Percentiles rank a stretch among this genome's conserved stretches.
Conservation (phyloP, 2,329 filamentous ascomycete species). For the Madurella fahalii region DNA sequence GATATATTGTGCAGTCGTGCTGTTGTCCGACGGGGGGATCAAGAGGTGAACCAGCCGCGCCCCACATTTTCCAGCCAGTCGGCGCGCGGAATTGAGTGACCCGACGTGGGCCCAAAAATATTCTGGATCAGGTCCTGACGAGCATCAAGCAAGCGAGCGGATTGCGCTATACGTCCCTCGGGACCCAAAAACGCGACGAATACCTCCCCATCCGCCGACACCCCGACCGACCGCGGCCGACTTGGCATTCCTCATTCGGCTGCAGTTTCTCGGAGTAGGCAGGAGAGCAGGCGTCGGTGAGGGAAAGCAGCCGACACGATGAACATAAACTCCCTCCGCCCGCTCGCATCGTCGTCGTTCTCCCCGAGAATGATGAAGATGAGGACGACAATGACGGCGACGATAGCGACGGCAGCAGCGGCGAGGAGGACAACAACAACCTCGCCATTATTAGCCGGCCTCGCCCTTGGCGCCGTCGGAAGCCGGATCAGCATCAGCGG, state of each 20-base stretch:
- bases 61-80: slow-evolving; percentile 16
- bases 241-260: not conserved
- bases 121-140: slow-evolving; percentile 6
- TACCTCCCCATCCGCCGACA: not conserved
- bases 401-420: not conserved
- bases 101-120: slow-evolving; percentile 14
- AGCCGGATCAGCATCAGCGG: too few species aligned
- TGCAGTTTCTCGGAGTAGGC: not conserved
- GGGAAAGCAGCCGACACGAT: not conserved
- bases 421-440: not conserved
- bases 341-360: not conserved
- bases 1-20: too few species aligned
- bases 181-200: slow-evolving; percentile 1
- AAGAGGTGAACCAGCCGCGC: not conserved
- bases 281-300: not conserved
- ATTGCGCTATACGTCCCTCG: not conserved
- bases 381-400: not conserved
- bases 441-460: not conserved
- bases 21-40: not conserved
- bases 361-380: not conserved
- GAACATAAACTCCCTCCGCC: slow-evolving; percentile 17
- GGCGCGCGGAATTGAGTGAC: slow-evolving; percentile 9
- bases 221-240: not conserved
- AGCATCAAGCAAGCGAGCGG: not conserved
- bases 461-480: not conserved